Evolutionary conservation across 257 asterid genomes (phyloP), one percentile per base, ranked within the genome.

Genomic region (Solanum ossicruentum): DNA sequence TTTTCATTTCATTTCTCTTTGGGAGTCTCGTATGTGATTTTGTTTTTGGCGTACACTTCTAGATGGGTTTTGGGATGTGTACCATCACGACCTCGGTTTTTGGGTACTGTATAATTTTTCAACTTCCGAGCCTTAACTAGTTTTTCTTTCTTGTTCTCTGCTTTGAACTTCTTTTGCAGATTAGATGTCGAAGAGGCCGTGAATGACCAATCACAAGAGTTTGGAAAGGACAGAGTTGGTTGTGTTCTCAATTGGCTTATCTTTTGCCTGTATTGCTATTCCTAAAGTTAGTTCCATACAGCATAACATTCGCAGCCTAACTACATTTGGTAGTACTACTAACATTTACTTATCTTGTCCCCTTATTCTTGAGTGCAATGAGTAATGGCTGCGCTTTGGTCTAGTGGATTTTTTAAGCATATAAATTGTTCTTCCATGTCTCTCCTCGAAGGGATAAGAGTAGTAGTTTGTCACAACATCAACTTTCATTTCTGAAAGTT

Each of bases 171-270:
- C 18, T 69, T 86, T 45, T 80, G 84, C 98, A 97, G 99, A 91
- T 87, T 88, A 86, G 97, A 97, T 81, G 84, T 95, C 4, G 92
- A 94, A 85, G 92, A 95, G 87, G 89, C 91, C 12, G 36, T 86
- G 26, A 90, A 84, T 2, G 95, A 94, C 80, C 98, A 93, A 88
- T 8, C 49, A 45, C 49, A 88, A 84, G 47, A 90, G 87, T 65
- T 78, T 91, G 92, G 97, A 90, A 84, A 93, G 83, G 88, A 93
- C 90, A 87, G 98, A 92, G 92, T 89, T 94, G 1, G 89, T 86
- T 2, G 84, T 93, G 77, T 85, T 95, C 7, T 80, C 92, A 55
- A 83, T 90, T 82, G 86, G 92, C 89, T 28, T 95, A 65, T 91
- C 88, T 78, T 88, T 96, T n/a, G 91, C 90, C 9, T 90, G 94